phyloP scores from a whole-genome alignment of 163 green algal species.

The Coccomyxa subellipsoidea region DNA sequence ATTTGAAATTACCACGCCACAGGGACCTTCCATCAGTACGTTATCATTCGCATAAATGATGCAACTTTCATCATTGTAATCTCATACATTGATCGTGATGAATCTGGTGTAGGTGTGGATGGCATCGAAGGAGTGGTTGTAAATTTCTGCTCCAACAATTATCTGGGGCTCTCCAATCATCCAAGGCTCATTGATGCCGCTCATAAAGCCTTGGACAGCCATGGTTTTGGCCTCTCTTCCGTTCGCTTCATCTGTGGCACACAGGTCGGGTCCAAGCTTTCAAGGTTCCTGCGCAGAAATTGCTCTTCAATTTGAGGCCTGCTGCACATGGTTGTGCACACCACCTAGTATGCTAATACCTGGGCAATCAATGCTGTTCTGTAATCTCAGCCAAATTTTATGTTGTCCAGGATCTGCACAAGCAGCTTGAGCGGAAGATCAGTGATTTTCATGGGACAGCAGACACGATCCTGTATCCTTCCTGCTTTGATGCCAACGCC shows the following conservation, averaged over 20 bases:
- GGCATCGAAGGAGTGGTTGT: neutral
- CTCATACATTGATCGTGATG: no score
- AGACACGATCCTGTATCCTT: conserved; percentile 59
- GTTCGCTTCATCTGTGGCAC: conserved; percentile 77
- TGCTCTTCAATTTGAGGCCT: neutral
- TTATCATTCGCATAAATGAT: no score
- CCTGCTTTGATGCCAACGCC: conserved; percentile 54
- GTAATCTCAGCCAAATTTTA: no score
- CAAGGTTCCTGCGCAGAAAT: neutral
- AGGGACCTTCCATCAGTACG: conserved; percentile 37
- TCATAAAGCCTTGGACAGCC: conserved; percentile 39
- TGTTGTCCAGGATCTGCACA: conserved; percentile 52
- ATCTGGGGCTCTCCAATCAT: conserved; percentile 65
- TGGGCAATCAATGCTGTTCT: no score
- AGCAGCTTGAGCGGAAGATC: conserved; percentile 55
- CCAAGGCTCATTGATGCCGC: conserved; percentile 55
- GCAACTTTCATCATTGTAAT: no score
- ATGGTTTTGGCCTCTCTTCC: conserved; percentile 64
- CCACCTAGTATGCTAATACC: no score
- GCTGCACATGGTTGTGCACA: neutral
- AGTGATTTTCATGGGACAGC: conserved; percentile 55
- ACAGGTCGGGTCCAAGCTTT: neutral
- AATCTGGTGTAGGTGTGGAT: neutral
- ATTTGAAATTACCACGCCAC: conserved; percentile 47
- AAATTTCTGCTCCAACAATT: conserved; percentile 59